phyloP scores from a whole-genome alignment of 1,139 yeast species.

The Magnusiomyces suaveolens region DNA sequence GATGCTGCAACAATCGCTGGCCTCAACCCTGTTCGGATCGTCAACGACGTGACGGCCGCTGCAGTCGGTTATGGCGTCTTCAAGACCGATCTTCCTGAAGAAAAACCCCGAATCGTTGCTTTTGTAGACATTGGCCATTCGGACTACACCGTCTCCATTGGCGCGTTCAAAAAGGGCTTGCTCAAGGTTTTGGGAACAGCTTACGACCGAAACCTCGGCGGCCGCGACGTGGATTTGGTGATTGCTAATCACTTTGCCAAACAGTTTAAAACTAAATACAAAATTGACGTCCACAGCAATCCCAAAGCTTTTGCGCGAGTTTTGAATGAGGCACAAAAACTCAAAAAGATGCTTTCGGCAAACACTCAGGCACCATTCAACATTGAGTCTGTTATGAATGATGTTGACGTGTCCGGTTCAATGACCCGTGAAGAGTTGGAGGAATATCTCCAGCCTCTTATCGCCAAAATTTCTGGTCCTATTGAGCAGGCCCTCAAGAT shows the following conservation, averaged over 20 bases:
- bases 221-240: conserved; percentile 90
- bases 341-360: conserved; percentile 94
- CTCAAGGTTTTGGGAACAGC: conserved; percentile 87
- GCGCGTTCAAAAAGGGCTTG: conserved; percentile 92
- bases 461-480: conserved; percentile 67
- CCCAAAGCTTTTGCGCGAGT: conserved; percentile 95
- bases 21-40: conserved; percentile 93
- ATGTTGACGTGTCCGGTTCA: conserved; percentile 86
- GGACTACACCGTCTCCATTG: conserved; percentile 82
- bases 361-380: conserved; percentile 91
- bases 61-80: conserved; percentile 99
- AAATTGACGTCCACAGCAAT: conserved; percentile 82
- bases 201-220: conserved; percentile 94
- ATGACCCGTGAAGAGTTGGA: conserved; percentile 89
- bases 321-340: conserved; percentile 78
- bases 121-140: conserved; percentile 97
- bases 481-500: conserved; percentile 71
- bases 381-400: conserved; percentile 95
- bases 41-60: conserved; percentile 95
- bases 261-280: conserved; percentile 82
- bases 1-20: conserved; percentile 97
- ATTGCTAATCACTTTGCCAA: conserved; percentile 92
- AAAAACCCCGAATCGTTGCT: conserved; percentile 80
- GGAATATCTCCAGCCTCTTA: conserved; percentile 73
- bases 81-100: conserved; percentile 91